Evolutionary conservation across 805 yeast species (phyloP).

Genomic region (Ogataea pini): DNA sequence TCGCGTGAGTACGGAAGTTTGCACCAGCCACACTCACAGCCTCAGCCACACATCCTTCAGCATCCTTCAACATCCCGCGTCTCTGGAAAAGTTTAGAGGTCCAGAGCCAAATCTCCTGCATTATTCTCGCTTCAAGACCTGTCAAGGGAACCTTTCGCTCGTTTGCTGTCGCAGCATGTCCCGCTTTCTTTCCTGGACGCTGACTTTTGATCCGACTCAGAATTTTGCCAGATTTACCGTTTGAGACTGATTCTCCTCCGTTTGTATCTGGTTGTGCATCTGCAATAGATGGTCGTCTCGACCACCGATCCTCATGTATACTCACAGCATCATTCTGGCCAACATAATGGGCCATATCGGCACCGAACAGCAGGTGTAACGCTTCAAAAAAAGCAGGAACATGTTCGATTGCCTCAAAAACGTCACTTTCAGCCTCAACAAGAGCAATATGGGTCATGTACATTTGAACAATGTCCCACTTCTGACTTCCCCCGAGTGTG

Average conservation of each 20-base stretch:
- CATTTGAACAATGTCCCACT: conserved; percentile 61
- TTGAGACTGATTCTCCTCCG: not conserved
- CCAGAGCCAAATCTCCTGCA: conserved; percentile 76
- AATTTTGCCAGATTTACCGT: conserved; percentile 19
- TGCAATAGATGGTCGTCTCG: conserved; percentile 19
- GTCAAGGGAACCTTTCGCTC: conserved; percentile 11
- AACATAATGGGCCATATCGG: conserved; percentile 2
- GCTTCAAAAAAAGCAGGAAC: conserved; percentile 67
- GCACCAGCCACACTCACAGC: conserved; percentile 54
- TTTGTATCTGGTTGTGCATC: conserved; percentile 14
- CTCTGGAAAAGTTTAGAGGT: conserved; percentile 63
- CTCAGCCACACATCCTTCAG: conserved; percentile 72
- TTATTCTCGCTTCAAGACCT: conserved; percentile 37
- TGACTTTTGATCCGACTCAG: conserved; percentile 17
- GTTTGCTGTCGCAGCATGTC: not conserved
- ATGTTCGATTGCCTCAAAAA: conserved; percentile 57
- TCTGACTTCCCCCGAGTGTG: conserved; percentile 20
- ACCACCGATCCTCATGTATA: conserved; percentile 11
- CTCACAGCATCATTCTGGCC: not conserved
- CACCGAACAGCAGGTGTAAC: conserved; percentile 41
- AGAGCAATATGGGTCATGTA: conserved; percentile 74
- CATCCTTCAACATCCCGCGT: conserved; percentile 55
- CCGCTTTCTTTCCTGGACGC: not conserved
- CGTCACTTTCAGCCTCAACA: conserved; percentile 61
- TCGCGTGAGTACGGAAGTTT: conserved; percentile 49